Percentiles rank a stretch among this genome's conserved stretches.
Evolutionary conservation across 108 stramenopile genomes (phyloP).

Genomic region (Parietichytrium sp.): DNA sequence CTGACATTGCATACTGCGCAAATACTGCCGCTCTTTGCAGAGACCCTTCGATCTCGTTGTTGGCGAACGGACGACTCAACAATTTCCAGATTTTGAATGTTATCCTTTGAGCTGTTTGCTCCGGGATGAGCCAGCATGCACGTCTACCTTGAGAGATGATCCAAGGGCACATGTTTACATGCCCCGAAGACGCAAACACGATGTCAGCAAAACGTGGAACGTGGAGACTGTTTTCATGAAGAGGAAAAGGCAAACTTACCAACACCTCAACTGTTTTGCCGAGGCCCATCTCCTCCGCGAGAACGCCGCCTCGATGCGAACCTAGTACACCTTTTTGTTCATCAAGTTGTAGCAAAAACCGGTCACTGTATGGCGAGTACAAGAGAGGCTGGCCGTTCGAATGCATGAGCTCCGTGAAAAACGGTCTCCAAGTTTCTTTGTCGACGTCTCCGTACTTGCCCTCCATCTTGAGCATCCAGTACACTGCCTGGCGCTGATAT

Average conservation of each 20-base stretch:
- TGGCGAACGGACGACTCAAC: neutral
- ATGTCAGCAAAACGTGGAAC: neutral
- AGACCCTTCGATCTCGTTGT: neutral
- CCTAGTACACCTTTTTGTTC: neutral
- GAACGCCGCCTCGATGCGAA: conserved; percentile 14
- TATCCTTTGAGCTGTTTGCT: neutral
- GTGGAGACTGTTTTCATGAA: neutral
- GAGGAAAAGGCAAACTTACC: neutral
- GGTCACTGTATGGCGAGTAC: neutral
- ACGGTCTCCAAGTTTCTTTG: neutral
- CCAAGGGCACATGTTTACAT: no score
- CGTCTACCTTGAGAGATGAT: no score
- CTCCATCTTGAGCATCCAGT: conserved; percentile 36
- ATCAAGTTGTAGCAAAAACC: neutral
- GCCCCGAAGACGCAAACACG: neutral
- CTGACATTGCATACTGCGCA: conserved; percentile 22
- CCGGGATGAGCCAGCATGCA: no score
- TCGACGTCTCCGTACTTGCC: neutral
- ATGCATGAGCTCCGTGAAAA: neutral
- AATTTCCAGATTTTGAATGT: neutral
- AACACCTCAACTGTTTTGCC: conserved; percentile 49
- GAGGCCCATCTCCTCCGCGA: conserved; percentile 51
- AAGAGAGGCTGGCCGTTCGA: neutral
- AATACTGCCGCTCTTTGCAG: no score
- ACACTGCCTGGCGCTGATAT: neutral